Evolutionary conservation across 2,329 filamentous ascomycete species (phyloP).

Genomic region (Tothia fuscella): DNA sequence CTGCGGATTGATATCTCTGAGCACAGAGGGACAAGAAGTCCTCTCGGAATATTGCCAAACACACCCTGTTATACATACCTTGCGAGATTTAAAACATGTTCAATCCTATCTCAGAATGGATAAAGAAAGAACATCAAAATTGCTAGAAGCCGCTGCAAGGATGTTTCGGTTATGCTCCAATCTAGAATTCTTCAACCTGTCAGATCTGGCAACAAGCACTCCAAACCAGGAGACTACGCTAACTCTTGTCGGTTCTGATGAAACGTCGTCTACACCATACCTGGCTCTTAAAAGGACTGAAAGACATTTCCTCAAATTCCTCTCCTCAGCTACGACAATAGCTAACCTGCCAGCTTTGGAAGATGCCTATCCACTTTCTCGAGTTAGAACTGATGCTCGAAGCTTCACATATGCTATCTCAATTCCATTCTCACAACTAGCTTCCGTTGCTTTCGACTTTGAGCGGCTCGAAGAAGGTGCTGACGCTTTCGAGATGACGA

Average conservation of each 20-base stretch:
- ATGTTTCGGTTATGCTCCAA: slow-evolving; percentile 58
- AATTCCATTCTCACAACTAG: slow-evolving; percentile 45
- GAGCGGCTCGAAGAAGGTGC: slow-evolving; percentile 54
- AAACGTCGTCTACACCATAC: slow-evolving; percentile 14
- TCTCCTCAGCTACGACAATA: slow-evolving; percentile 46
- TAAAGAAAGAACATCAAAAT: slow-evolving; percentile 42
- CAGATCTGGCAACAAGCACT: slow-evolving; percentile 35
- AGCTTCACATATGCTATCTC: slow-evolving; percentile 57
- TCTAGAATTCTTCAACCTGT: slow-evolving; percentile 65
- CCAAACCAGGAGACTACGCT: too few species aligned
- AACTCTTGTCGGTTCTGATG: slow-evolving; percentile 17
- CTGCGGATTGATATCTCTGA: slow-evolving; percentile 57
- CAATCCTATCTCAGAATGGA: slow-evolving; percentile 46
- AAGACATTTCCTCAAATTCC: slow-evolving; percentile 56
- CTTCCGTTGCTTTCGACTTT: slow-evolving; percentile 44
- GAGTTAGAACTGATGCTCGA: slow-evolving; percentile 47
- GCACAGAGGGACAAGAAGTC: slow-evolving; percentile 47
- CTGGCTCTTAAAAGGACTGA: slow-evolving; percentile 57
- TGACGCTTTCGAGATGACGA: slow-evolving; percentile 52
- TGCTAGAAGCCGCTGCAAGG: slow-evolving; percentile 44
- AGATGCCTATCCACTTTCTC: slow-evolving; percentile 53
- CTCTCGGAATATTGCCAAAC: slow-evolving; percentile 50
- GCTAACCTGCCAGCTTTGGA: slow-evolving; percentile 47
- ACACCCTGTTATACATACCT: slow-evolving; percentile 60
- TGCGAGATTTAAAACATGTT: slow-evolving; percentile 53